Conservation (phyloP, 371 early-diverging fungal genomes). For the Fennellomyces sp. region DNA sequence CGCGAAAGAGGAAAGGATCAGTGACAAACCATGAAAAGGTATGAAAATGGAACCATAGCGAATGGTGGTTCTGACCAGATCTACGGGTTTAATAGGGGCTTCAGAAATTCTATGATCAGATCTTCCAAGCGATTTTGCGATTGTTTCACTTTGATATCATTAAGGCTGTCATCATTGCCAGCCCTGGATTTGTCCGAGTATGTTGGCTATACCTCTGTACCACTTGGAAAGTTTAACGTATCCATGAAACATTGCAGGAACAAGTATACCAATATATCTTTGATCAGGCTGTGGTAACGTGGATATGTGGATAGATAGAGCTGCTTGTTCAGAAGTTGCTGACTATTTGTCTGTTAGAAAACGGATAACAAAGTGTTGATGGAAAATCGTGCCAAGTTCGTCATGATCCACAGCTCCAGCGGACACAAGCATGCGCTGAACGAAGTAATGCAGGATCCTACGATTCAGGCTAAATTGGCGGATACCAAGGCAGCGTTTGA, state of each 20-base stretch:
- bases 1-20: conserved; percentile 90
- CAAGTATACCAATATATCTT: conserved; percentile 84
- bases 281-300: conserved; percentile 76
- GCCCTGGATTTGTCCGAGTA: conserved; percentile 93
- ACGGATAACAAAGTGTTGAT: conserved; percentile 80
- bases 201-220: too few relatives aligned
- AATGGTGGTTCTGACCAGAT: neutral
- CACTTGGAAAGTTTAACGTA: neutral
- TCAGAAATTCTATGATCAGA: conserved; percentile 87
- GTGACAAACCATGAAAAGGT: conserved; percentile 90
- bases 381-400: conserved; percentile 85
- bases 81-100: conserved; percentile 75
- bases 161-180: conserved; percentile 92
- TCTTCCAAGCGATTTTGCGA: conserved; percentile 83
- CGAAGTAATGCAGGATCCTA: conserved; percentile 90
- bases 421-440: conserved; percentile 95
- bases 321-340: neutral
- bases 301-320: conserved; percentile 50
- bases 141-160: conserved; percentile 88
- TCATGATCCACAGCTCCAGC: conserved; percentile 89
- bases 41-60: neutral
- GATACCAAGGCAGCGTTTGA: conserved; percentile 94
- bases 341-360: conserved; percentile 42
- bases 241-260: too few relatives aligned
- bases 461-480: conserved; percentile 77